Conservation (phyloP, 2,329 filamentous ascomycete genomes). For the Sporothrix curviconia region DNA sequence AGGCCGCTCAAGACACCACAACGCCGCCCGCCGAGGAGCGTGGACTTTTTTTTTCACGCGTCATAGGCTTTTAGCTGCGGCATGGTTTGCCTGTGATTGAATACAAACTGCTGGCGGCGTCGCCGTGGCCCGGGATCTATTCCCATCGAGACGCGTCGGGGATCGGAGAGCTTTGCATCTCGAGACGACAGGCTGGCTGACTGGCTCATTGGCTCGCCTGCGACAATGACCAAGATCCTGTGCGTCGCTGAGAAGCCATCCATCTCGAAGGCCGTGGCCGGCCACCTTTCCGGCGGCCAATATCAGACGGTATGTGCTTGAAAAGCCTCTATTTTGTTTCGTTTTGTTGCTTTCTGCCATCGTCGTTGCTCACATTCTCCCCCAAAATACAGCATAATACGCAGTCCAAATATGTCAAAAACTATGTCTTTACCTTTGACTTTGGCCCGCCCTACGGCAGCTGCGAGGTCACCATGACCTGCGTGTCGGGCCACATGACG, state of each 20-base stretch:
- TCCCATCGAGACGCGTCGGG: slow-evolving; percentile 1
- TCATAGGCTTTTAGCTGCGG: slow-evolving; percentile 2
- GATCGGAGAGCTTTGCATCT: too few species aligned
- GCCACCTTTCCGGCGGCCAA: slow-evolving; percentile 74
- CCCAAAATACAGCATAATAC: slow-evolving; percentile 57
- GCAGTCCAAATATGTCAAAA: slow-evolving; percentile 75
- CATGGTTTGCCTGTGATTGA: background rate
- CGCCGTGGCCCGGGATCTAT: background rate
- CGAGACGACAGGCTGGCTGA: background rate
- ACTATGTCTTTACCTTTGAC: slow-evolving; percentile 85
- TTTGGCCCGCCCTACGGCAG: slow-evolving; percentile 75
- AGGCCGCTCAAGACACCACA: background rate
- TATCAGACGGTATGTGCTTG: slow-evolving; percentile 68
- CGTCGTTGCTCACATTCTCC: background rate
- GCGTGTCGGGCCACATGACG: slow-evolving; percentile 82
- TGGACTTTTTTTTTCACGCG: slow-evolving; percentile 6
- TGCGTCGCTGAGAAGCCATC: slow-evolving; percentile 69
- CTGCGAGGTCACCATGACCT: slow-evolving; percentile 88
- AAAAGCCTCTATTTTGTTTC: too few species aligned
- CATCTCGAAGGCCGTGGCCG: slow-evolving; percentile 88
- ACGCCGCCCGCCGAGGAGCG: background rate
- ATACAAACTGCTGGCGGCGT: background rate
- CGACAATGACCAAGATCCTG: slow-evolving; percentile 45
- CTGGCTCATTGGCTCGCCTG: background rate
- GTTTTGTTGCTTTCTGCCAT: background rate